Base-by-base conservation (phyloP, 148 eudicot species). In the Diospyros kaki region DNA sequence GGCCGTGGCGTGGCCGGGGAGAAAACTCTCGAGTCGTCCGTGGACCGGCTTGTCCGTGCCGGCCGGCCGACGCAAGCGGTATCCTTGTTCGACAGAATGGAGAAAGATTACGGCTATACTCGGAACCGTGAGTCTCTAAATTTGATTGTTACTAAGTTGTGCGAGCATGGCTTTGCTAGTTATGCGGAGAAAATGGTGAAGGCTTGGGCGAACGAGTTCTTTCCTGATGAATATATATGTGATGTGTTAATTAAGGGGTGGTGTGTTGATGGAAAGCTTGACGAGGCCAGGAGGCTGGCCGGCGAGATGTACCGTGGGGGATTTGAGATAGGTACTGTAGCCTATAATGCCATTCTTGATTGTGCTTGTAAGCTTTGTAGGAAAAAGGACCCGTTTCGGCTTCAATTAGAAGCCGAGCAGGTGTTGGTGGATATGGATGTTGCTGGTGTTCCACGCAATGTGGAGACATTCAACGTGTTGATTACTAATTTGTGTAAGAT, bases 301-400 rank as follows among this genome's bases (percentile, higher is more conserved):
- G 89, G 87, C 79, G 97, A 92, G 82, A 92, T 92, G 97, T 81
- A 87, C 74, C 65, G 97, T 45, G 97, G 98, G 42, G 98, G 98
- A 73, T 94, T 94, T 73, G 92, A 90, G 79, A 81, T 94, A 63
- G 89, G 97, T 4, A 79, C 85, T 1, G 73, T 68, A 43, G 92
- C 87, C 0, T 94, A 85, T 78, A 94, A 92, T 63, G 86, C 96
- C 4, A 92, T 94, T 75, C 85, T 94, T 64, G 96, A 92, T 76
- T 94, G 97, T 79, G 90, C 85, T 18, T 94, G 97, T 79, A 89
- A 77, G 92, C 89, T 94, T 65, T 92, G 98, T 78, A 81, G 97
- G 83, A 54, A 79, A 66, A 94, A 92, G 75, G 98, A 92, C 73
- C 88, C 91, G 0, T 92, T 85, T 74, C 76, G 88, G 89, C 77